Evolutionary conservation across 164 flowering plant species (phyloP).

Genomic region (Piper longum): DNA sequence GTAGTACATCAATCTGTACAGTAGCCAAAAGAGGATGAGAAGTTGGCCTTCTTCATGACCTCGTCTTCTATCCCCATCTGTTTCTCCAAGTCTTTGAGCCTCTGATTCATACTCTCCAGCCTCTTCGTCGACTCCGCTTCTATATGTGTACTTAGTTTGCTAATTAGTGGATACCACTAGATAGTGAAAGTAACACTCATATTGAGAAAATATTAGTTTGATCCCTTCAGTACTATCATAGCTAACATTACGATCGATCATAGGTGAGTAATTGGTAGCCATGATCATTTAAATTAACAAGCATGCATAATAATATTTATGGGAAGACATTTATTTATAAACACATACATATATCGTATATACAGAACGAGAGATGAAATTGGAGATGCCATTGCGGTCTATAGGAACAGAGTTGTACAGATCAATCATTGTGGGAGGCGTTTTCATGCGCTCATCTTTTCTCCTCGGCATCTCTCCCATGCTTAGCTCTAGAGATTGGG

Average conservation of each 20-base stretch:
- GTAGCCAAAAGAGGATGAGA: too few species aligned
- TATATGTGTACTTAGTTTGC: neutral
- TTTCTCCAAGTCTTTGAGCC: too few species aligned
- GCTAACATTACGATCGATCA: too few species aligned
- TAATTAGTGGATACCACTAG: neutral
- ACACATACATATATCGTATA: neutral
- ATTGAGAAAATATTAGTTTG: neutral
- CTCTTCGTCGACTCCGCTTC: constrained; percentile 20
- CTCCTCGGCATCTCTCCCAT: neutral
- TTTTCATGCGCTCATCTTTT: neutral
- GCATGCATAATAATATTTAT: too few species aligned
- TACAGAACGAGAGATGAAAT: constrained; percentile 1
- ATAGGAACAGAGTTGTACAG: neutral
- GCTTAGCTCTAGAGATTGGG: neutral
- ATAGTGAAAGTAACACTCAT: neutral
- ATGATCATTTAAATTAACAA: too few species aligned
- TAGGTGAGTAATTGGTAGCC: too few species aligned
- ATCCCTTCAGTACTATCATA: too few species aligned
- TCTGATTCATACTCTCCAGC: too few species aligned
- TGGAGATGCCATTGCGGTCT: neutral
- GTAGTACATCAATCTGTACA: too few species aligned
- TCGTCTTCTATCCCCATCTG: too few species aligned
- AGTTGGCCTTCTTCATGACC: too few species aligned
- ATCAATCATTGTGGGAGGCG: neutral
- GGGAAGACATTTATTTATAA: too few species aligned